Evolutionary conservation across 805 yeast genomes (phyloP), one percentile per base, ranked within the genome.

Genomic region (Teunomyces funiuensis): DNA sequence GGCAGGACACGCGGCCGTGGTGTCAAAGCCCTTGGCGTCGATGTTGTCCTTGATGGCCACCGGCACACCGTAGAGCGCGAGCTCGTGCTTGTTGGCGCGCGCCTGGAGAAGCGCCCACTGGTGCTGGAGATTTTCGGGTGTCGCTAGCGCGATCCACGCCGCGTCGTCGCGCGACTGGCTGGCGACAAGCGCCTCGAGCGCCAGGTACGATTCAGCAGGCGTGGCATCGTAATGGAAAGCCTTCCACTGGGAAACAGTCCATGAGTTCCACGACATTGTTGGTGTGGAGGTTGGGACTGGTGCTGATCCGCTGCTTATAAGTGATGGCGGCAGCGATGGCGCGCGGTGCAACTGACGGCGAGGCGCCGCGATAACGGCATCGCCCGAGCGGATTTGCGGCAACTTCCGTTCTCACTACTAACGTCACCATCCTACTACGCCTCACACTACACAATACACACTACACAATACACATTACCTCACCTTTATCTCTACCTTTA

Each of bases 1-100:
- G 0, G 93, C 75, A 0, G 97, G 97, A 61, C 98, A 93, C 2
- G 96, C 98, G 11, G 96, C 98, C 1, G 99, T 91, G 8, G 99
- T 93, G 22, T 79, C 73, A 50, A 87, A 77, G 4, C 85, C 86
- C 49, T 76, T 77, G 17, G 79, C 97, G 58, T 91, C 98, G 46
- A 91, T 93, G 63, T 93, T 91, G 64, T 91, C 99, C 63, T 91
- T 91, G 34, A 91, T 79, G 11, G 97, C 99, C 33, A 88, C 77
- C 1, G 99, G 99, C 3, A 93, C 98, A 62, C 98, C 98, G 57
- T 82, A 91, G 19, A 91, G 73, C 11, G 88, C 87, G 30, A 86
- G 64, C 0, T 58, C 44, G n/a, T 56, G 48, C 53, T 78, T 83
- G 57, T 79, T 59, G 15, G 76, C 65, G 55, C 75, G 77, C 11